These are phyloP conservation scores for Myochromella boudieri DNA, from an alignment of 768 basidiomycete genomes.

Conservation along the genomic window DNA sequence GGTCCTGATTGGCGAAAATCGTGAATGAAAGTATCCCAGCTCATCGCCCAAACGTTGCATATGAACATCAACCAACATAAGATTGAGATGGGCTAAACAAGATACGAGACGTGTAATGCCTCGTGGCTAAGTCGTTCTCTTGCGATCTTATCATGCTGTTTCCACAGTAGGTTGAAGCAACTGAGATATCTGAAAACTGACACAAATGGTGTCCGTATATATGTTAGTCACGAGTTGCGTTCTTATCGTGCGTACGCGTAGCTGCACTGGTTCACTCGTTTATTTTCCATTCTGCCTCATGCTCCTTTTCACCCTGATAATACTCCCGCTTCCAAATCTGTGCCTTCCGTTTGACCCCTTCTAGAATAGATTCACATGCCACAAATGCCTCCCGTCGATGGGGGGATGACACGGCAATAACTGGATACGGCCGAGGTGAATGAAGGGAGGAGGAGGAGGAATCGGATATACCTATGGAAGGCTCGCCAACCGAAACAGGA, in stretches of 20 bases:
- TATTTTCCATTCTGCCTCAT: slow-evolving; percentile 68
- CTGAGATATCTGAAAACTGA: neutral
- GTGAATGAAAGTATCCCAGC: neutral
- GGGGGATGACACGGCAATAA: slow-evolving; percentile 82
- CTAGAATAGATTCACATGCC: slow-evolving; percentile 81
- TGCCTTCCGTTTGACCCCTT: slow-evolving; percentile 77
- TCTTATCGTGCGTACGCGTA: neutral
- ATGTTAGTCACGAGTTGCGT: too few relatives aligned
- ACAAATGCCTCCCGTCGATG: slow-evolving; percentile 81
- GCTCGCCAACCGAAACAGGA: slow-evolving; percentile 71
- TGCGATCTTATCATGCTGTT: neutral
- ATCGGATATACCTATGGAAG: slow-evolving; percentile 69
- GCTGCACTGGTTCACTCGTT: slow-evolving; percentile 40
- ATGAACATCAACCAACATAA: slow-evolving; percentile 4
- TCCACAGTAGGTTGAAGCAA: neutral
- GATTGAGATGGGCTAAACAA: neutral
- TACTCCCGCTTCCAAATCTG: slow-evolving; percentile 94
- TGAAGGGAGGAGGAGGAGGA: too few relatives aligned
- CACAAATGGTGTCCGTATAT: too few relatives aligned
- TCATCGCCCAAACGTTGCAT: slow-evolving; percentile 5
- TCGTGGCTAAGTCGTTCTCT: slow-evolving; percentile 1
- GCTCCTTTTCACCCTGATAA: slow-evolving; percentile 69
- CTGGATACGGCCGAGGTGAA: too few relatives aligned
- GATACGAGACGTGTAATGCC: neutral
- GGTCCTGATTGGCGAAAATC: neutral